These are phyloP conservation scores for Penicillium cataractarum DNA, from an alignment of 495 filamentous ascomycete genomes.

Conservation along the genomic window DNA sequence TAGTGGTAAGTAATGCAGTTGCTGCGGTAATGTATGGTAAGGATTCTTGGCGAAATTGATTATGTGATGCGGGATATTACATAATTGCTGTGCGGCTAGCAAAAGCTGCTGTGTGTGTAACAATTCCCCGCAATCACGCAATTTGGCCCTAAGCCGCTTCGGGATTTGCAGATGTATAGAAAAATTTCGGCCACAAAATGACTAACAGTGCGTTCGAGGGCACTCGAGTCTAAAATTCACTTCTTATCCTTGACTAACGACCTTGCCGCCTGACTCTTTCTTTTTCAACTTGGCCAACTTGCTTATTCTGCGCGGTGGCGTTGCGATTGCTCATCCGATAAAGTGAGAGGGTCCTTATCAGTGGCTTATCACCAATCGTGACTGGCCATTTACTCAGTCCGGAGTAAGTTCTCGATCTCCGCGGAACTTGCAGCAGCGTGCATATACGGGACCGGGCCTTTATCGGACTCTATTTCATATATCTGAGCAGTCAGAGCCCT, in stretches of 20 bases:
- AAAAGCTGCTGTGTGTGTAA: too few relatives aligned
- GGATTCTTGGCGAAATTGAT: too few relatives aligned
- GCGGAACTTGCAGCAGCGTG: constrained; percentile 28
- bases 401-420: constrained; percentile 32
- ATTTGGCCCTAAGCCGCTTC: constrained; percentile 27
- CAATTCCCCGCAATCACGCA: too few relatives aligned
- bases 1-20: too few relatives aligned
- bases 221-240: not conserved
- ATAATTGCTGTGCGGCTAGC: too few relatives aligned
- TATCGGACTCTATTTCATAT: constrained; percentile 4
- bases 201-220: not conserved
- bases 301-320: constrained; percentile 4
- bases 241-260: not conserved
- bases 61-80: too few relatives aligned
- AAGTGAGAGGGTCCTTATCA: constrained; percentile 25
- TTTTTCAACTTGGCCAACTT: not conserved
- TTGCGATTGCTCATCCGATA: constrained; percentile 1
- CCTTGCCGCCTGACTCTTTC: not conserved
- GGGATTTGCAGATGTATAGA: constrained; percentile 24
- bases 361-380: constrained; percentile 32
- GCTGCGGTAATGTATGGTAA: too few relatives aligned
- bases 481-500: not conserved
- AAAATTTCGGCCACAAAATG: constrained; percentile 20
- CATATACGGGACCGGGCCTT: constrained; percentile 9
- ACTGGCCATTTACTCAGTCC: constrained; percentile 31